A percentile compares a stretch with the other conserved stretches of the same genome.
phyloP scores from a whole-genome alignment of 2,329 filamentous ascomycete genomes.

The Pestalotiopsis sp. region DNA sequence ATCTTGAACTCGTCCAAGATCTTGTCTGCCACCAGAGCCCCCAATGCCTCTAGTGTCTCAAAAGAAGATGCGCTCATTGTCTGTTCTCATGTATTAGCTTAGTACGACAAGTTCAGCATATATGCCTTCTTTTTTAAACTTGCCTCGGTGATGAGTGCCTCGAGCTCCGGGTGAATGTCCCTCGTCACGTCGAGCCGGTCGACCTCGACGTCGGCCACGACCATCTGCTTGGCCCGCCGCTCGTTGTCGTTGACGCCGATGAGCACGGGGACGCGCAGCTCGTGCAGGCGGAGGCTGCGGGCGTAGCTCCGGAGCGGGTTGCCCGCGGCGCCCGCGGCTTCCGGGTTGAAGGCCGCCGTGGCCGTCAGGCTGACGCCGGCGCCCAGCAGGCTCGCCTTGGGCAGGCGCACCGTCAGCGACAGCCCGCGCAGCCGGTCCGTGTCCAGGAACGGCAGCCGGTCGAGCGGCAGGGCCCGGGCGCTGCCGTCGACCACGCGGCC shows the following conservation, averaged over 20 bases:
- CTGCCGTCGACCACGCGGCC: conserved; percentile 36
- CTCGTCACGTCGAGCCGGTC: conserved; percentile 49
- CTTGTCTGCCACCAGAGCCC: conserved; percentile 46
- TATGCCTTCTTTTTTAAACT: conserved; percentile 24
- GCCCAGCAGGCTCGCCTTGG: conserved; percentile 71
- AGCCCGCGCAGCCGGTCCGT: conserved; percentile 45
- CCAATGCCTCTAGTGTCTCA: conserved; percentile 66
- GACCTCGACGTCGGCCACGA: conserved; percentile 65
- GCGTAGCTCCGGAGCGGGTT: conserved; percentile 32
- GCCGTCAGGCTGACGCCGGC: conserved; percentile 57
- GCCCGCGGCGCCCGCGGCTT: conserved; percentile 19
- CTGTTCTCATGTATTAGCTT: conserved; percentile 34
- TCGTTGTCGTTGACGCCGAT: conserved; percentile 77
- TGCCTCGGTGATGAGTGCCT: conserved; percentile 65
- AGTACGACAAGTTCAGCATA: background rate
- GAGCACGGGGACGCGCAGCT: conserved; percentile 66
- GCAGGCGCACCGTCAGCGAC: conserved; percentile 58
- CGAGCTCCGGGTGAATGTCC: conserved; percentile 59
- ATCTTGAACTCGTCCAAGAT: conserved; percentile 48
- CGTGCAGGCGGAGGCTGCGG: conserved; percentile 52
- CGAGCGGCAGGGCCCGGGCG: conserved; percentile 28
- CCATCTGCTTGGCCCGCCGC: conserved; percentile 66
- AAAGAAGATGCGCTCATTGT: conserved; percentile 59
- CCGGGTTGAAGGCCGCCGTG: conserved; percentile 43
- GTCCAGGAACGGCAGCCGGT: conserved; percentile 38